These are phyloP conservation scores for Clarireedia paspali DNA, from an alignment of 2,329 filamentous ascomycete genomes.

Conservation along the genomic window DNA sequence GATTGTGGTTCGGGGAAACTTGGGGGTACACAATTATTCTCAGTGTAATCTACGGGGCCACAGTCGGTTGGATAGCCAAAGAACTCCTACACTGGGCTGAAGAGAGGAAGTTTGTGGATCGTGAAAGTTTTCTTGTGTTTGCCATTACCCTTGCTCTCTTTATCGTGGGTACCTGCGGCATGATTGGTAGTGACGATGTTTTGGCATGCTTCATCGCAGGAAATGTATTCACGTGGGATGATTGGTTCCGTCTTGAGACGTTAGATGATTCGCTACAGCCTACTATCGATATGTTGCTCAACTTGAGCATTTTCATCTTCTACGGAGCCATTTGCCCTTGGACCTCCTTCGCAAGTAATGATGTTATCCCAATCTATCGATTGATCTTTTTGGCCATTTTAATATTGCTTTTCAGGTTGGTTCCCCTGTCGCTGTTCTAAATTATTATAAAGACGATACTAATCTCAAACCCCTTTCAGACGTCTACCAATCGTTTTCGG, in stretches of 20 bases:
- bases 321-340: conserved; percentile 82
- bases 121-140: conserved; percentile 41
- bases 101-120: conserved; percentile 57
- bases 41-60: conserved; percentile 68
- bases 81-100: conserved; percentile 79
- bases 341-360: conserved; percentile 58
- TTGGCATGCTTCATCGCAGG: conserved; percentile 89
- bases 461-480: conserved; percentile 8
- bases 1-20: conserved; percentile 77
- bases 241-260: conserved; percentile 88
- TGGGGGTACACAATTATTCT: conserved; percentile 78
- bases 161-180: conserved; percentile 82
- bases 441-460: neutral
- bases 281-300: conserved; percentile 90
- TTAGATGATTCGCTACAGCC: conserved; percentile 88
- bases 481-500: conserved; percentile 69
- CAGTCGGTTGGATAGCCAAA: conserved; percentile 75
- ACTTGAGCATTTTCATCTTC: conserved; percentile 78
- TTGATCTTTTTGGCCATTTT: conserved; percentile 67
- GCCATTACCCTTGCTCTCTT: conserved; percentile 77
- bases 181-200: conserved; percentile 84
- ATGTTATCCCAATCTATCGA: conserved; percentile 64
- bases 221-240: conserved; percentile 86
- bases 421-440: neutral
- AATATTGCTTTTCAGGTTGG: conserved; percentile 60